These are phyloP conservation scores for Cystofilobasidium ferigula DNA, from an alignment of 768 basidiomycete genomes.

Conservation along the genomic window DNA sequence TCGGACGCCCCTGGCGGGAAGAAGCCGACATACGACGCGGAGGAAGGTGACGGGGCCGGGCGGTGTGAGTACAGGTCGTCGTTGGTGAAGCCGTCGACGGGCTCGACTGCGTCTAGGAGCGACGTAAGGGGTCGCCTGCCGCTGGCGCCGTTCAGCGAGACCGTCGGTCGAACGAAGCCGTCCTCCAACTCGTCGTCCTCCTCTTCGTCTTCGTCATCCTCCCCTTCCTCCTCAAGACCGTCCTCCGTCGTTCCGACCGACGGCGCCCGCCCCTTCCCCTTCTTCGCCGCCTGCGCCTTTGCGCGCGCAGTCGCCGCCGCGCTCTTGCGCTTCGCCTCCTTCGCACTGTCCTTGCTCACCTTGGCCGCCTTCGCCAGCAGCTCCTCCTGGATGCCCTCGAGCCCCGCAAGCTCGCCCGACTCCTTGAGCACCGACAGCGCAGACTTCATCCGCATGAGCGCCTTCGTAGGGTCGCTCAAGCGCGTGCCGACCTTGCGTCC, in stretches of 20 bases:
- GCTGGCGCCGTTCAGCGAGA: too few relatives aligned
- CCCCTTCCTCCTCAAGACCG: background rate
- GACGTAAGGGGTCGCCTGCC: too few relatives aligned
- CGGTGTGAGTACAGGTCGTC: background rate
- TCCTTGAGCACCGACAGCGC: slow-evolving; percentile 7
- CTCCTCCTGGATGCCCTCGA: background rate
- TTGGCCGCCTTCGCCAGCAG: background rate
- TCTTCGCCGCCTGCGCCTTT: background rate
- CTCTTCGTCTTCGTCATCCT: background rate
- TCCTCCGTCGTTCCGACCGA: too few relatives aligned
- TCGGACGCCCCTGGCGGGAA: too few relatives aligned
- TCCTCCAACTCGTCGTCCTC: background rate
- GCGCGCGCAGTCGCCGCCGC: too few relatives aligned
- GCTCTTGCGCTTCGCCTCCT: background rate
- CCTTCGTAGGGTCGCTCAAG: slow-evolving; percentile 20
- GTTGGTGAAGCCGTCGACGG: background rate
- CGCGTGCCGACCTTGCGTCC: slow-evolving; percentile 20
- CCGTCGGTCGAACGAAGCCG: background rate
- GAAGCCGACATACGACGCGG: too few relatives aligned
- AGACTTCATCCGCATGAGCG: slow-evolving; percentile 20
- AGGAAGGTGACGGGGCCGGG: too few relatives aligned
- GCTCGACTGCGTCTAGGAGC: background rate
- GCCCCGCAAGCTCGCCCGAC: background rate
- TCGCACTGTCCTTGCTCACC: too few relatives aligned
- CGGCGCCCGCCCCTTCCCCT: background rate